Base-by-base conservation (phyloP, 768 basidiomycete species). In the Crassisporium funariophilum region DNA sequence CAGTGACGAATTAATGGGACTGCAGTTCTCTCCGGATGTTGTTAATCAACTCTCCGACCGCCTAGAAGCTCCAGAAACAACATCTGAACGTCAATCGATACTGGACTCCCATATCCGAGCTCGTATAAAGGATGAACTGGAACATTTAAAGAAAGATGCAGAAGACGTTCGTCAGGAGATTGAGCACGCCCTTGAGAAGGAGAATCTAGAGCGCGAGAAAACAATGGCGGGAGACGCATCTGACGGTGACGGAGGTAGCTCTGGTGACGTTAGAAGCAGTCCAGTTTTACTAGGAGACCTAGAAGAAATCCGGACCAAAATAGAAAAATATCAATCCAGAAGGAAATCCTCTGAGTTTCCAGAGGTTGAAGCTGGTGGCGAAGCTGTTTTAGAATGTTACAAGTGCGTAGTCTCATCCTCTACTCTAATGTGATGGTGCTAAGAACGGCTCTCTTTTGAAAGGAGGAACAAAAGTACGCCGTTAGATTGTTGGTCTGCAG, bases 1-100 rank as follows among this genome's bases (percentile, higher is more conserved):
- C 35, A 10, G 13, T 16, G 47, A 44, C 27, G 24, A 35, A 35
- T 36, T 44, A 15, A 39, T 25, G 13, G 8, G 21, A 35, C 10
- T 27, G n/a, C n/a, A 94, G 91, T 89, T 95, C 70, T 88, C 88
- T n/a, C 80, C 80, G 37, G 82, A 86, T 64, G 82, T 95, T 47
- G 83, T 94, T 60, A 82, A 86, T 71, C 82, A 85, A 47, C 84
- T 94, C 52, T 75, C 83, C 15, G 84, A 90, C 68, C 72, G 77
- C 48, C 64, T 78, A 25, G 76, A 80, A 34, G 74, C 83, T 1
- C 69, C 84, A 8, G 75, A 75, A 38, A 81, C 83, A 2, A 73
- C 81, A 11, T 76, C 83, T 8, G 82, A 83, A 50, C 83, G 88
- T 31, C 91, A 92, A 67, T 73, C 81, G 7, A 77, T 80, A 4